A percentile compares a stretch with the other conserved stretches of the same genome.
Conservation (phyloP, 148 eudicot genomes). For the Polygonum aviculare region DNA sequence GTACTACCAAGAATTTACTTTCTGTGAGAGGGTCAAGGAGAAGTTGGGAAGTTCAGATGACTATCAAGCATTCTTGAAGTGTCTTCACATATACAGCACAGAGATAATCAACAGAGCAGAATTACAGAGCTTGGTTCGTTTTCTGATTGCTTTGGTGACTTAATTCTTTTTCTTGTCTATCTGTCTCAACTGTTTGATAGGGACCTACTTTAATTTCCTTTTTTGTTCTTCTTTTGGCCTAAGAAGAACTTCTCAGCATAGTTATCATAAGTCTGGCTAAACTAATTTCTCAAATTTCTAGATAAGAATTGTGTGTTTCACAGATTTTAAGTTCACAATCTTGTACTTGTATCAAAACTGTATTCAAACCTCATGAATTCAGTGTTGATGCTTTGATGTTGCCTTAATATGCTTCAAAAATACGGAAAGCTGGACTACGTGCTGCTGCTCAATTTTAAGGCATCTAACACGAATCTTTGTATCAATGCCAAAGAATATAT, state of each 20-base stretch:
- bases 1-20: constrained; percentile 62
- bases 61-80: constrained; percentile 94
- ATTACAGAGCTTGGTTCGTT: constrained; percentile 75
- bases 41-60: constrained; percentile 61
- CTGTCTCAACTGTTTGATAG: neutral
- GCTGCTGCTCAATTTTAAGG: neutral
- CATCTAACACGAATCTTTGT: neutral
- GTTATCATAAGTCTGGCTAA: neutral
- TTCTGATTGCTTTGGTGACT: neutral
- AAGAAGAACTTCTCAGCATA: neutral
- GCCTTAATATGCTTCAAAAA: neutral
- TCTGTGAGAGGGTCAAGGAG: constrained; percentile 95
- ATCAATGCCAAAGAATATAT: neutral
- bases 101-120: constrained; percentile 85
- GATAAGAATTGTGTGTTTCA: too few species aligned
- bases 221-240: neutral
- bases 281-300: neutral
- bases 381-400: neutral
- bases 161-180: neutral
- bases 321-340: neutral
- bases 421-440: neutral
- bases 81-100: constrained; percentile 92
- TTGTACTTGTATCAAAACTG: neutral
- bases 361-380: neutral
- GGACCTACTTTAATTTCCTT: neutral